Conservation (phyloP, 2,329 filamentous ascomycete genomes). For the Beauveria asiatica region DNA sequence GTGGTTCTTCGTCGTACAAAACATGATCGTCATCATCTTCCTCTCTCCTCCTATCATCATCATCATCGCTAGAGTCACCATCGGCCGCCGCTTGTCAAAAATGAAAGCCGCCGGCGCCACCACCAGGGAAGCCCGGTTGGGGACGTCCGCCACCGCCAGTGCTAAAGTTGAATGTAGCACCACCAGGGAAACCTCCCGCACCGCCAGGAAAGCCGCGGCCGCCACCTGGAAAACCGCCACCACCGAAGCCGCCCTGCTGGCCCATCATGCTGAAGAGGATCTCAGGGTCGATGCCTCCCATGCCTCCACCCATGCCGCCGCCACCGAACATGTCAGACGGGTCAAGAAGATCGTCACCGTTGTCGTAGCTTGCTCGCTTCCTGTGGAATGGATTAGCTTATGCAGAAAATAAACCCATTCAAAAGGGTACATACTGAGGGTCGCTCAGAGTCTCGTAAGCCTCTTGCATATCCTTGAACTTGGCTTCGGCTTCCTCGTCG, state of each 20-base stretch:
- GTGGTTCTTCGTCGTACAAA: conserved; percentile 23
- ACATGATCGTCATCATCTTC: conserved; percentile 22
- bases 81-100: conserved; percentile 43
- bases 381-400: conserved; percentile 37
- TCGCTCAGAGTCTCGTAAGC: conserved; percentile 95
- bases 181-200: conserved; percentile 40
- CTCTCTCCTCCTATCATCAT: conserved; percentile 20
- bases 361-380: conserved; percentile 86
- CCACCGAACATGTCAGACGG: conserved; percentile 76
- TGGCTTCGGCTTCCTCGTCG: conserved; percentile 72
- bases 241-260: conserved; percentile 48
- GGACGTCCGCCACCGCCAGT: conserved; percentile 33
- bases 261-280: conserved; percentile 83
- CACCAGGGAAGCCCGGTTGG: conserved; percentile 49
- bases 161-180: conserved; percentile 37
- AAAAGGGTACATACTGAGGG: conserved; percentile 57
- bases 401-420: conserved; percentile 6
- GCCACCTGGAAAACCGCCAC: conserved; percentile 42
- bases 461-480: conserved; percentile 97
- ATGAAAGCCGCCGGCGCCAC: conserved; percentile 30
- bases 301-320: conserved; percentile 56
- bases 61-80: conserved; percentile 14
- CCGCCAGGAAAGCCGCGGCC: conserved; percentile 38
- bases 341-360: conserved; percentile 83
- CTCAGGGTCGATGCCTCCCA: conserved; percentile 65